A percentile compares a stretch with the other conserved stretches of the same genome.
phyloP scores from a whole-genome alignment of 352 stramenopile genomes.

The Pelagophyceae sp. region DNA sequence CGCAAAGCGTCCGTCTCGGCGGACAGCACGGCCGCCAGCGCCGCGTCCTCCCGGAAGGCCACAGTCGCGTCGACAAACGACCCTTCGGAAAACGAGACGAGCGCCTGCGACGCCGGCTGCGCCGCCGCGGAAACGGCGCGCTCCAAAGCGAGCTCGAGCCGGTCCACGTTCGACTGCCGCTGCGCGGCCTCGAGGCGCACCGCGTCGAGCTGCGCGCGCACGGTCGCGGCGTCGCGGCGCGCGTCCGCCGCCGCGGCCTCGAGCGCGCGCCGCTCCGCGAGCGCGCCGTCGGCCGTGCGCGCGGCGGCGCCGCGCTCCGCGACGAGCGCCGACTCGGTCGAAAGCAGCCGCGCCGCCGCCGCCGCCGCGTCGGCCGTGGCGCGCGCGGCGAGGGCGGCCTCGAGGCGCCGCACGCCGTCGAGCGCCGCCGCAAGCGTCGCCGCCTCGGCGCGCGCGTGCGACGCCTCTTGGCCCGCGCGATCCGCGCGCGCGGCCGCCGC shows the following conservation, averaged over 20 bases:
- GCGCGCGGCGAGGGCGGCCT: background rate
- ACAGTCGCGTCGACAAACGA: background rate
- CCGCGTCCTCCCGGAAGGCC: background rate
- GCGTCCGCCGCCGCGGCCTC: background rate
- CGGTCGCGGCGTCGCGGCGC: background rate
- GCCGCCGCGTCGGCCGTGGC: background rate
- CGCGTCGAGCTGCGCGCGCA: background rate
- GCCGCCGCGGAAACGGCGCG: no score
- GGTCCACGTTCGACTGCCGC: background rate
- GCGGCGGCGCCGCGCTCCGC: background rate
- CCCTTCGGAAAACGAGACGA: background rate
- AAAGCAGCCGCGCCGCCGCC: background rate
- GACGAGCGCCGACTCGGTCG: background rate
- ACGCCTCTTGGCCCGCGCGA: background rate
- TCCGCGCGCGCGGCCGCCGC: background rate
- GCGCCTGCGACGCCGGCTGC: background rate
- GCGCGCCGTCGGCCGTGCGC: background rate
- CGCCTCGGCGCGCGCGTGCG: background rate
- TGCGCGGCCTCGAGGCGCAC: background rate
- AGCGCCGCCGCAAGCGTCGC: background rate
- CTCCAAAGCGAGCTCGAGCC: no score
- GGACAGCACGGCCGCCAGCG: background rate
- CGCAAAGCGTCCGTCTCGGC: background rate
- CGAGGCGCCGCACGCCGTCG: background rate
- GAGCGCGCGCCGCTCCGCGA: background rate